A percentile compares a stretch with the other conserved stretches of the same genome.
Evolutionary conservation across 2,329 filamentous ascomycete genomes (phyloP).

Genomic region (Huntiella moniliformis): DNA sequence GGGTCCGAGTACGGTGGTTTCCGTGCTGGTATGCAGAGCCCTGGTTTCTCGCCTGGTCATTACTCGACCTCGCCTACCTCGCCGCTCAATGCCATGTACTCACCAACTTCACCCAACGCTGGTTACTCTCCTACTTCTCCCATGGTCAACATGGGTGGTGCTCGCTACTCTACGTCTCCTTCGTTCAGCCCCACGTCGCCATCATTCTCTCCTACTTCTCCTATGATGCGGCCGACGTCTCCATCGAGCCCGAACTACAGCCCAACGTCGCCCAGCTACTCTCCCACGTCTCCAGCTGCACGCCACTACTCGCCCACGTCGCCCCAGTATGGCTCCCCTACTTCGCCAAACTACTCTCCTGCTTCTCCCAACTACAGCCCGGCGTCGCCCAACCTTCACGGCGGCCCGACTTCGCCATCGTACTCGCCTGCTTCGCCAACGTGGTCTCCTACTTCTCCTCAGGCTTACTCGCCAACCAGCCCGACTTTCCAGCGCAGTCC

Average conservation of each 20-base stretch:
- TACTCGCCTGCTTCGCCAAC: constrained; percentile 56
- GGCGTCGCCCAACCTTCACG: constrained; percentile 39
- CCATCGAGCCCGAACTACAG: constrained; percentile 43
- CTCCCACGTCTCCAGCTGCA: constrained; percentile 39
- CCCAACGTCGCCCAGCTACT: constrained; percentile 47
- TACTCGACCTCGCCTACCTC: constrained; percentile 54
- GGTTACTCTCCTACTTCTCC: constrained; percentile 65
- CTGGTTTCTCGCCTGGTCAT: constrained; percentile 52
- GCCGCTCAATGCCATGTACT: constrained; percentile 41
- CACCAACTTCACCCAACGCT: constrained; percentile 56
- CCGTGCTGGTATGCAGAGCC: constrained; percentile 36
- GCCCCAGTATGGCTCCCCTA: constrained; percentile 57
- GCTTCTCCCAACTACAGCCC: constrained; percentile 55
- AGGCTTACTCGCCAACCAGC: constrained; percentile 44
- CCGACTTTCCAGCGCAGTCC: constrained; percentile 38
- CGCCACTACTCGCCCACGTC: constrained; percentile 51
- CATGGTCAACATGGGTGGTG: constrained; percentile 32
- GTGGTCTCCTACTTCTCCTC: constrained; percentile 58
- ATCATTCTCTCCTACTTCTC: constrained; percentile 44
- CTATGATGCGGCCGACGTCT: constrained; percentile 35
- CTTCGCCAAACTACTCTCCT: constrained; percentile 54
- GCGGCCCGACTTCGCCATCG: constrained; percentile 32
- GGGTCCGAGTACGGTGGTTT: constrained; percentile 39
- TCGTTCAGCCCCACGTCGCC: constrained; percentile 45
- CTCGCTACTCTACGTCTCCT: constrained; percentile 34